phyloP scores from a whole-genome alignment of 495 filamentous ascomycete species.

The Haplographium delicatum region DNA sequence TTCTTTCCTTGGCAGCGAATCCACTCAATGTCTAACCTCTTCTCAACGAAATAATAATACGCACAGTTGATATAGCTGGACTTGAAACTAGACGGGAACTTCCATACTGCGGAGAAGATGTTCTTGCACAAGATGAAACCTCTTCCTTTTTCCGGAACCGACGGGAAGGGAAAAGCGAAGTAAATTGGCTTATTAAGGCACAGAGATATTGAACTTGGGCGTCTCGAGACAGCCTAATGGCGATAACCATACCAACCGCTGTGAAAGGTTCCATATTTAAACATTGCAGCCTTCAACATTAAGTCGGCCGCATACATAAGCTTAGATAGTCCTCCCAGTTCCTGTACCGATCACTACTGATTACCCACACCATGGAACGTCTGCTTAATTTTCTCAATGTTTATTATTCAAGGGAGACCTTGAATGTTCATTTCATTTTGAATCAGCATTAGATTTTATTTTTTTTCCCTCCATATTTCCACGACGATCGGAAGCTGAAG shows the following conservation, averaged over 20 bases:
- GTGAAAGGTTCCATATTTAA: constrained; percentile 38
- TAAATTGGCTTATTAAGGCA: constrained; percentile 54
- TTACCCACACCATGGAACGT: constrained; percentile 52
- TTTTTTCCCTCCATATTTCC: too few relatives aligned
- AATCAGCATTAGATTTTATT: constrained; percentile 3
- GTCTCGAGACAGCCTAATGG: constrained; percentile 54
- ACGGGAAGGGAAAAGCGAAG: constrained; percentile 42
- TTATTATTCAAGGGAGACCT: constrained; percentile 31
- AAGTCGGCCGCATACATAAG: neutral
- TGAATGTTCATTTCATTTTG: constrained; percentile 5
- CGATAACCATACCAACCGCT: constrained; percentile 58
- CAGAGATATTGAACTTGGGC: constrained; percentile 32
- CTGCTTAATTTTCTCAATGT: constrained; percentile 45
- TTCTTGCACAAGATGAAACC: constrained; percentile 48
- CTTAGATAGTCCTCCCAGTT: constrained; percentile 45
- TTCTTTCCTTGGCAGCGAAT: constrained; percentile 46
- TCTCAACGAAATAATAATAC: constrained; percentile 36
- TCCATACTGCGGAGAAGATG: constrained; percentile 60
- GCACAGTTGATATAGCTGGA: constrained; percentile 52
- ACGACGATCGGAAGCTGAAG: neutral
- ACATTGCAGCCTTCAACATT: neutral
- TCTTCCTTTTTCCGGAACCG: constrained; percentile 38
- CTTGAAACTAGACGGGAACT: constrained; percentile 48
- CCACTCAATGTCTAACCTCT: constrained; percentile 48
- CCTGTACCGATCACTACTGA: constrained; percentile 50